These are phyloP conservation scores for Lipomyces starkeyi DNA, from an alignment of 805 yeast genomes.

Conservation along the genomic window DNA sequence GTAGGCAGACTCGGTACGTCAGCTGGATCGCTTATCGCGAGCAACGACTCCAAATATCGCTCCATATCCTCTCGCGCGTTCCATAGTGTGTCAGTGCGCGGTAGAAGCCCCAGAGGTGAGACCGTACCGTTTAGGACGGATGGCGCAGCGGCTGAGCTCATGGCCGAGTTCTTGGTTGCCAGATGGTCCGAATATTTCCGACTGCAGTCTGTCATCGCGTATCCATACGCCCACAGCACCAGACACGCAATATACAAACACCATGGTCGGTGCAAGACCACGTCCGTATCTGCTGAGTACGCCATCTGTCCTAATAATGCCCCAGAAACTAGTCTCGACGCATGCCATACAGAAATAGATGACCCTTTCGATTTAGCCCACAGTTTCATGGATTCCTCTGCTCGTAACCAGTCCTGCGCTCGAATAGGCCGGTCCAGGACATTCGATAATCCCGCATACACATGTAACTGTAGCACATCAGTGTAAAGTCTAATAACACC, in stretches of 20 bases:
- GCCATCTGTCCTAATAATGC: constrained; percentile 37
- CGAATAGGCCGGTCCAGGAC: constrained; percentile 37
- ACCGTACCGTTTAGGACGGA: background rate
- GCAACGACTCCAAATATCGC: constrained; percentile 24
- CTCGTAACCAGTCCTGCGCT: constrained; percentile 36
- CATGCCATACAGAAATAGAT: constrained; percentile 43
- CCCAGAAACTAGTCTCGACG: constrained; percentile 35
- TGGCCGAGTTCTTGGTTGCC: background rate
- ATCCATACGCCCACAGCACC: constrained; percentile 43
- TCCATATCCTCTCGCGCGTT: constrained; percentile 32
- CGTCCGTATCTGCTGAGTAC: constrained; percentile 37
- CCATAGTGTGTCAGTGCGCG: constrained; percentile 14
- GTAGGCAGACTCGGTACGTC: constrained; percentile 19
- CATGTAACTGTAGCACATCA: constrained; percentile 40
- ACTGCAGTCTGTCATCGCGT: constrained; percentile 26
- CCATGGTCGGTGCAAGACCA: constrained; percentile 43
- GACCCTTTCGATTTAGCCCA: constrained; percentile 42
- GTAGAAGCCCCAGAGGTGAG: background rate
- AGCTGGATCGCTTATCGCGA: constrained; percentile 27
- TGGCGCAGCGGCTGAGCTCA: background rate
- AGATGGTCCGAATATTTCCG: constrained; percentile 18
- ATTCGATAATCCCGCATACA: constrained; percentile 37
- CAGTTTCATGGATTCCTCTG: constrained; percentile 36
- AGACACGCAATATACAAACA: constrained; percentile 41
- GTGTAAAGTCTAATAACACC: constrained; percentile 42